phyloP scores from a whole-genome alignment of 495 filamentous ascomycete species.

The Hypoxylon trugodes region DNA sequence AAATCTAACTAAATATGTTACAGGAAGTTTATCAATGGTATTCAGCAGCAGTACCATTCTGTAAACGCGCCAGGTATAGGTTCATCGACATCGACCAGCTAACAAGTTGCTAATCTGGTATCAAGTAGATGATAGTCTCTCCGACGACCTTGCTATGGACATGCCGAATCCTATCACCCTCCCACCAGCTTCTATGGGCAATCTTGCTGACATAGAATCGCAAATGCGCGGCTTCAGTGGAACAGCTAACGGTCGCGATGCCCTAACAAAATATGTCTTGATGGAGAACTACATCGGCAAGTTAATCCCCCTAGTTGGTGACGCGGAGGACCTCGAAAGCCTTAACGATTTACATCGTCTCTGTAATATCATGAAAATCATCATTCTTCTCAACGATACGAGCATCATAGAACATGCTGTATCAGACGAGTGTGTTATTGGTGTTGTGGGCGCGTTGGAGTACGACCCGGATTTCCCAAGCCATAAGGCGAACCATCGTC shows the following conservation, averaged over 20 bases:
- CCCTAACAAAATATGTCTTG: conserved; percentile 88
- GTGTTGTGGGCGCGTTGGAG: conserved; percentile 95
- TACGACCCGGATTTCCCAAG: conserved; percentile 99
- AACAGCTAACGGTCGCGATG: conserved; percentile 80
- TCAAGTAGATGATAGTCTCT: conserved; percentile 82
- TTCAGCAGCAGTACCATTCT: conserved; percentile 68
- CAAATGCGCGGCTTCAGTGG: conserved; percentile 78
- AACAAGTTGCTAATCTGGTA: conserved; percentile 8
- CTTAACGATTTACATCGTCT: conserved; percentile 84
- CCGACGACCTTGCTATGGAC: conserved; percentile 82
- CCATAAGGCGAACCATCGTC: conserved; percentile 96
- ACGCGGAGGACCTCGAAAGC: conserved; percentile 91
- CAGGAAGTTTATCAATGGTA: conserved; percentile 90
- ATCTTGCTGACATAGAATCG: conserved; percentile 82
- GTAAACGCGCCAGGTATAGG: conserved; percentile 40
- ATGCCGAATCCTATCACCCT: conserved; percentile 71
- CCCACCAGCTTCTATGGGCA: conserved; percentile 78
- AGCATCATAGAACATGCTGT: conserved; percentile 93
- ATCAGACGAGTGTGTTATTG: conserved; percentile 85
- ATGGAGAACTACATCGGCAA: conserved; percentile 86
- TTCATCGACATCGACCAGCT: background rate
- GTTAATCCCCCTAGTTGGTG: conserved; percentile 81
- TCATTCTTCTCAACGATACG: conserved; percentile 93
- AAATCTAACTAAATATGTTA: conserved; percentile 23
- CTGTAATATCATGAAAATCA: conserved; percentile 97